A percentile compares a stretch with the other conserved stretches of the same genome.
phyloP scores from a whole-genome alignment of 2,329 filamentous ascomycete species.

The Erysiphe neolycopersici region DNA sequence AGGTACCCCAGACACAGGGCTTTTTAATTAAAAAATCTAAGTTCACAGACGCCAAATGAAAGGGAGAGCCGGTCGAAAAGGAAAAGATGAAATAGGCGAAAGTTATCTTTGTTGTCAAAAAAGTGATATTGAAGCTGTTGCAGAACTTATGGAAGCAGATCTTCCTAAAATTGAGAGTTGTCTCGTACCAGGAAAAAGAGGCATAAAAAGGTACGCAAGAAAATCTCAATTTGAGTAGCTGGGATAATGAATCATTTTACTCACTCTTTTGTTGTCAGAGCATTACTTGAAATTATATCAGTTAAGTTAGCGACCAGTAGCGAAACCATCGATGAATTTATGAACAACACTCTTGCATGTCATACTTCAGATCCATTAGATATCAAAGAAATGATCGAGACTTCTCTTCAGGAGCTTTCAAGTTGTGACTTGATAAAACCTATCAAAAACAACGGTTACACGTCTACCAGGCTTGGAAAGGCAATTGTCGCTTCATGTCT shows the following conservation, averaged over 20 bases:
- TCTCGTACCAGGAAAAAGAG: slow-evolving; percentile 36
- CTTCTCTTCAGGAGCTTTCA: slow-evolving; percentile 30
- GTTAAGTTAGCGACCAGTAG: slow-evolving; percentile 38
- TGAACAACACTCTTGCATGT: slow-evolving; percentile 38
- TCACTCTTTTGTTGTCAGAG: slow-evolving; percentile 23
- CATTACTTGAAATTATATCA: slow-evolving; percentile 42
- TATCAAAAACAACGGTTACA: slow-evolving; percentile 23
- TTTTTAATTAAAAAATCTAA: slow-evolving; percentile 6
- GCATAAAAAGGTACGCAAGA: slow-evolving; percentile 31
- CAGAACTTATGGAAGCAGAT: slow-evolving; percentile 45
- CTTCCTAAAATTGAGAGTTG: slow-evolving; percentile 44
- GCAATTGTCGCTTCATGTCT: slow-evolving; percentile 49
- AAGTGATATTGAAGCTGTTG: slow-evolving; percentile 39
- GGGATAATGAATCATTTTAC: background rate
- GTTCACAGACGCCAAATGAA: slow-evolving; percentile 40
- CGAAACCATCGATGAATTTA: slow-evolving; percentile 39
- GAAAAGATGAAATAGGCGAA: slow-evolving; percentile 52
- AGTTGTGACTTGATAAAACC: slow-evolving; percentile 24
- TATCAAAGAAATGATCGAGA: slow-evolving; percentile 26
- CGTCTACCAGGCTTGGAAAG: slow-evolving; percentile 36
- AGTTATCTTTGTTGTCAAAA: slow-evolving; percentile 51
- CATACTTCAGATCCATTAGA: slow-evolving; percentile 24
- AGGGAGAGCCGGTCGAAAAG: slow-evolving; percentile 50
- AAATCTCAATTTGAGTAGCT: background rate
- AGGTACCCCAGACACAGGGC: slow-evolving; percentile 5